A percentile compares a stretch with the other conserved stretches of the same genome.
phyloP scores from a whole-genome alignment of 257 asterid genomes.

The Linderniella brevidens region DNA sequence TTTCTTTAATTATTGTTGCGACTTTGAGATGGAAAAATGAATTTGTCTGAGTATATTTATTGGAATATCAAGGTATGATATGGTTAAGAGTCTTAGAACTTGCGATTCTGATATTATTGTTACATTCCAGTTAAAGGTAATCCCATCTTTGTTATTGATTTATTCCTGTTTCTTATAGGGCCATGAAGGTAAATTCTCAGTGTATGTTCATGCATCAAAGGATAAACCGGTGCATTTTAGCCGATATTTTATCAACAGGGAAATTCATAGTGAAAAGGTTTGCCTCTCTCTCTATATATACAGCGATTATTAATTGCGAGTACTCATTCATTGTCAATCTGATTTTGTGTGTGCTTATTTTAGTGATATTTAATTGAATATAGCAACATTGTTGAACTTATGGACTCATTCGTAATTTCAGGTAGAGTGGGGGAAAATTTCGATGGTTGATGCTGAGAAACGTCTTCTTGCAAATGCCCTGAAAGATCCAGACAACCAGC shows the following conservation, averaged over 20 bases:
- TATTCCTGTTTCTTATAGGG: slow-evolving; percentile 45
- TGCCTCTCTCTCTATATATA: slow-evolving; percentile 11
- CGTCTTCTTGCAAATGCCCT: slow-evolving; percentile 82
- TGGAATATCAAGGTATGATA: too few relatives aligned
- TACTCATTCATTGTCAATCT: too few relatives aligned
- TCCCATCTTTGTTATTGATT: not conserved
- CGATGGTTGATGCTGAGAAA: slow-evolving; percentile 98
- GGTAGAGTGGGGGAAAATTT: slow-evolving; percentile 96
- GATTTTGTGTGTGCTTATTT: too few relatives aligned
- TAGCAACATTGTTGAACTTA: too few relatives aligned
- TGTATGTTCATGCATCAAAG: slow-evolving; percentile 91
- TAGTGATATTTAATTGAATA: too few relatives aligned
- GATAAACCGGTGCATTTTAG: slow-evolving; percentile 88
- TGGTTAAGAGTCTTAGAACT: too few relatives aligned
- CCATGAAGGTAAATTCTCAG: slow-evolving; percentile 89
- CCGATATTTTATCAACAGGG: slow-evolving; percentile 85
- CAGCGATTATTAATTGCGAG: too few relatives aligned
- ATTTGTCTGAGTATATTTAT: too few relatives aligned
- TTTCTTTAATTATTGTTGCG: not conserved
- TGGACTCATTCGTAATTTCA: slow-evolving; percentile 15
- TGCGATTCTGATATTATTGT: too few relatives aligned
- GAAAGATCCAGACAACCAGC: slow-evolving; percentile 69
- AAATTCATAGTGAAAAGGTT: slow-evolving; percentile 86
- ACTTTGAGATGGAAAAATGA: too few relatives aligned
- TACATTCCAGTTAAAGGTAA: too few relatives aligned